Base-by-base conservation (phyloP, 2,329 filamentous ascomycete genomes). In the Chaetothyriales sp. region DNA sequence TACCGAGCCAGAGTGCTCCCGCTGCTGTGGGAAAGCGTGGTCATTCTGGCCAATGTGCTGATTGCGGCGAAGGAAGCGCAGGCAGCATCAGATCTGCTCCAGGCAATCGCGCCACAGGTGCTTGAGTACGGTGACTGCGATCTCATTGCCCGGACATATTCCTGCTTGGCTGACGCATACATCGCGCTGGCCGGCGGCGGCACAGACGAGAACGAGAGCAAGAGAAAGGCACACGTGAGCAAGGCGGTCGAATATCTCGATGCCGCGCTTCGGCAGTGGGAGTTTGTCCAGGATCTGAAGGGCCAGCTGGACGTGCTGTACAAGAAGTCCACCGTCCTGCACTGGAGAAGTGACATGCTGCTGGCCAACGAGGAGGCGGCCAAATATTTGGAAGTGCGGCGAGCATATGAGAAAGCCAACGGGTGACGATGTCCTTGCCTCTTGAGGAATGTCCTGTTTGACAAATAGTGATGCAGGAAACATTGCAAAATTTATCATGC, bases 241-340 rank as follows among this genome's bases (percentile, higher is more conserved):
- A 71, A 73, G 49, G 81, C 80, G 0, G 62, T 79, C 49, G 73
- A 73, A 39, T 78, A 80, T 26, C 72, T 85, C 46, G 78, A 83
- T 50, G 75, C 71, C 54, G 78, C 82, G 0, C 79, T 81, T 57
- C 69, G 67, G 49, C 76, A 81, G 55, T 93, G 78, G 63, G 77
- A 79, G 43, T 74, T 72, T 46, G 70, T 86, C 12, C 80, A 85
- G 62, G 84, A 85, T 62, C 68, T 81, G 12, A 68, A 71, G n/a
- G 80, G 79, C 49, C 82, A 86, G 66, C 82, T 85, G 61, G 83
- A 88, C 65, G 80, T 85, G 72, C 76, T 89, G 69, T 82, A 83
- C 18, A 92, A 92, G 72, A 89, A 86, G 67, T 83, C 84, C 2
- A 80, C 80, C 48, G 76, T 93, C 48, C 84, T 86, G 72, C 80